A percentile compares a stretch with the other conserved stretches of the same genome.
These are phyloP conservation scores for Termitomyces sp. DNA, from an alignment of 1,284 basidiomycete species.

Conservation along the genomic window DNA sequence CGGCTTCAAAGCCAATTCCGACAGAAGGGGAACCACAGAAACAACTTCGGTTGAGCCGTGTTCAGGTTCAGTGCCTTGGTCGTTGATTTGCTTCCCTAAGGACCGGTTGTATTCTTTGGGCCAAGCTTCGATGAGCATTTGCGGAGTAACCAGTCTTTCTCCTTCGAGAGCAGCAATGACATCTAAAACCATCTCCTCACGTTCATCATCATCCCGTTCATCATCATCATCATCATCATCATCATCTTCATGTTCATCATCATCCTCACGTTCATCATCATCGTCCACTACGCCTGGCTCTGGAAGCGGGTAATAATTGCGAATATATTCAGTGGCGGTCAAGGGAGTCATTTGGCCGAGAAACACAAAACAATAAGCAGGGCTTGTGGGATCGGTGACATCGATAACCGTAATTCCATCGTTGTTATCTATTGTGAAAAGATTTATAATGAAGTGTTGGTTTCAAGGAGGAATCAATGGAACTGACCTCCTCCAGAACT, in stretches of 20 bases:
- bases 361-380: constrained; percentile 31
- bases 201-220: no score
- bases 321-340: constrained; percentile 27
- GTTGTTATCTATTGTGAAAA: constrained; percentile 31
- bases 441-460: background rate
- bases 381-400: constrained; percentile 31
- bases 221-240: no score
- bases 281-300: no score
- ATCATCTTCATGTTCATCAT: no score
- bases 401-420: constrained; percentile 40
- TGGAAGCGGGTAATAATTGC: constrained; percentile 23
- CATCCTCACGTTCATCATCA: no score
- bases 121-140: constrained; percentile 14
- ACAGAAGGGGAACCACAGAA: constrained; percentile 3
- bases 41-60: background rate
- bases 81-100: background rate
- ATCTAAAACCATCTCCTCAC: no score
- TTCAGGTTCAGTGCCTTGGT: background rate
- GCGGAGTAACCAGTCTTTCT: background rate
- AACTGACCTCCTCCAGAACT: constrained; percentile 26
- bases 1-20: constrained; percentile 9
- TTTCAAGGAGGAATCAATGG: background rate
- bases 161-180: constrained; percentile 1
- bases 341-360: constrained; percentile 16
- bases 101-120: constrained; percentile 4